Percentiles rank a stretch among this genome's conserved stretches.
phyloP scores from a whole-genome alignment of 768 basidiomycete species.

The Xanthoconium stramineum region DNA sequence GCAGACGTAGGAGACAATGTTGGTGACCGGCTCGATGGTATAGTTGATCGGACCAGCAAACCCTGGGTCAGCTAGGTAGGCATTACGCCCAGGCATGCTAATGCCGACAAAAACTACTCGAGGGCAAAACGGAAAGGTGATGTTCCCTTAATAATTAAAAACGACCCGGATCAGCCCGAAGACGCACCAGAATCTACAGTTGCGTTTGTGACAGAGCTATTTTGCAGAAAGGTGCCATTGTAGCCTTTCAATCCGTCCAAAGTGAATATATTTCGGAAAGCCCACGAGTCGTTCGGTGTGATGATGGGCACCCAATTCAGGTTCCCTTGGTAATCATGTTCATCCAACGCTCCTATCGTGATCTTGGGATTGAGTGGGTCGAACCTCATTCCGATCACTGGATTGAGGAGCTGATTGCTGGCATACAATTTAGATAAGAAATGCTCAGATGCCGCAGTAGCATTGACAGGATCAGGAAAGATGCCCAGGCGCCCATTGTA shows the following conservation, averaged over 20 bases:
- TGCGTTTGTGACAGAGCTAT: constrained; percentile 4
- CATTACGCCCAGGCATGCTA: background rate
- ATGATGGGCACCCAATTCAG: constrained; percentile 21
- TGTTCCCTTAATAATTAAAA: background rate
- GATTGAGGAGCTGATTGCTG: constrained; percentile 18
- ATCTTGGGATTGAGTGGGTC: constrained; percentile 25
- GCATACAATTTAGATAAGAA: constrained; percentile 13
- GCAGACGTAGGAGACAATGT: constrained; percentile 16
- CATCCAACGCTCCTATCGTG: constrained; percentile 26
- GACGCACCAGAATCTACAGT: constrained; percentile 11
- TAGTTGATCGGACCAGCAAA: constrained; percentile 16
- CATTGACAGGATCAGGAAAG: constrained; percentile 21
- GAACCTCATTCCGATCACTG: constrained; percentile 21
- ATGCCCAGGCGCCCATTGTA: constrained; percentile 21
- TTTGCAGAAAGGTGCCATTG: constrained; percentile 14
- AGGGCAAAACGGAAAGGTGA: background rate
- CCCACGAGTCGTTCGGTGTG: constrained; percentile 14
- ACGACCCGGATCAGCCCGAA: background rate
- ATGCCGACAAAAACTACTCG: constrained; percentile 7
- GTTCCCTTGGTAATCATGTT: constrained; percentile 18
- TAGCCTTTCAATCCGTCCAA: constrained; percentile 20
- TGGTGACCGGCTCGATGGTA: background rate
- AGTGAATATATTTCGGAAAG: constrained; percentile 1
- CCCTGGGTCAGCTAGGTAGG: constrained; percentile 10
- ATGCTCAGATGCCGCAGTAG: constrained; percentile 17